Conservation (phyloP, 805 yeast genomes). For the Ogataea naganishii region DNA sequence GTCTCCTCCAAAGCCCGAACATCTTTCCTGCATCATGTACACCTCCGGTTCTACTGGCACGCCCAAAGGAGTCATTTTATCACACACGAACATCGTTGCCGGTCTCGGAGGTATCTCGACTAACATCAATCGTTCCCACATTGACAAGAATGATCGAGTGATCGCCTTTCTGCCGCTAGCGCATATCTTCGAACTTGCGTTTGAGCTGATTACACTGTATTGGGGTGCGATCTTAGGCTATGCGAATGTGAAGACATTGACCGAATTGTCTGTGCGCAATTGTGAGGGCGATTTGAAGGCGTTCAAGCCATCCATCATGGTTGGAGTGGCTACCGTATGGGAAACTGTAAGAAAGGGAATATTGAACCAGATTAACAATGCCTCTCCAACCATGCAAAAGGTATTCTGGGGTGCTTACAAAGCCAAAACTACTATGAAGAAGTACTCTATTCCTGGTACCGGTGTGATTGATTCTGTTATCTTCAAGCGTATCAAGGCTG, state of each 20-base stretch:
- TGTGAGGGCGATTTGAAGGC: constrained; percentile 83
- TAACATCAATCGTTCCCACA: constrained; percentile 42
- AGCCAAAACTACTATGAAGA: constrained; percentile 57
- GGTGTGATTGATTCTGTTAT: constrained; percentile 59
- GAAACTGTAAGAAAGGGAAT: constrained; percentile 93
- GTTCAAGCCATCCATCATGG: constrained; percentile 89
- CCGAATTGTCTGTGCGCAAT: constrained; percentile 73
- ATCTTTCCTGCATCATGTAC: constrained; percentile 72
- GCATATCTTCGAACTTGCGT: constrained; percentile 87
- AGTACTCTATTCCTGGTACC: constrained; percentile 69
- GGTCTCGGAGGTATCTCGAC: constrained; percentile 79
- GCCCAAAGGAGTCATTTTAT: constrained; percentile 75
- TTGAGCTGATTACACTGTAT: constrained; percentile 68
- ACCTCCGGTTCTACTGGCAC: constrained; percentile 83
- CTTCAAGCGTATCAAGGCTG: constrained; percentile 83
- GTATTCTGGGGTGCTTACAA: constrained; percentile 84
- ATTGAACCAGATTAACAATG: constrained; percentile 58
- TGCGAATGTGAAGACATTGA: constrained; percentile 85
- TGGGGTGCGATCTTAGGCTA: constrained; percentile 93
- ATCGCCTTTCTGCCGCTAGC: constrained; percentile 92
- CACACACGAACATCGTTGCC: constrained; percentile 63
- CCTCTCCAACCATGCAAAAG: constrained; percentile 61
- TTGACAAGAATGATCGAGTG: constrained; percentile 56
- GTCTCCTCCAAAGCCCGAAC: constrained; percentile 46
- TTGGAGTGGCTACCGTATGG: constrained; percentile 99